These are phyloP conservation scores for Hyaloscypha variabilis DNA, from an alignment of 495 filamentous ascomycete species.

Conservation along the genomic window DNA sequence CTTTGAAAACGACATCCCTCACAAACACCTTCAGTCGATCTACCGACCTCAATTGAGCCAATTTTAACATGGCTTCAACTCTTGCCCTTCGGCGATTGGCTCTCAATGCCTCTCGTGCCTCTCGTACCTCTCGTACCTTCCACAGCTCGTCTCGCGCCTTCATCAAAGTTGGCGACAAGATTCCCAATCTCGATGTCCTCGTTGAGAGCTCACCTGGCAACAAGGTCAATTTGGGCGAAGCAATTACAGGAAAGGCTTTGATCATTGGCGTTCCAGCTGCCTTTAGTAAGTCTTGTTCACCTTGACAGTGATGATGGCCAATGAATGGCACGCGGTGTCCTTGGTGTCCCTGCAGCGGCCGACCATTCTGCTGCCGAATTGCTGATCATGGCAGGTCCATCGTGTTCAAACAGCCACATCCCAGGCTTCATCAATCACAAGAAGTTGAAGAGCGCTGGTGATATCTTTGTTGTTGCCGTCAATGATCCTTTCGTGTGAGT, in stretches of 20 bases:
- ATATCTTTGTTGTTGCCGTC: conserved; percentile 85
- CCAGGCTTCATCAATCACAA: conserved; percentile 80
- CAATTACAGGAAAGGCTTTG: conserved; percentile 68
- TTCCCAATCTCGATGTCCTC: conserved; percentile 63
- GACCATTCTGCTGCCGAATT: background rate
- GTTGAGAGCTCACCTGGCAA: conserved; percentile 71
- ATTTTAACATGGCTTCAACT: conserved; percentile 26
- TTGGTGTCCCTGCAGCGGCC: background rate
- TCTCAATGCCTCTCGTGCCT: conserved; percentile 14
- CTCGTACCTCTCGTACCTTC: conserved; percentile 42
- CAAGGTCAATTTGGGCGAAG: conserved; percentile 82
- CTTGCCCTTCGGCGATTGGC: conserved; percentile 21
- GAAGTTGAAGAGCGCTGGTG: conserved; percentile 71
- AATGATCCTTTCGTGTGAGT: conserved; percentile 96
- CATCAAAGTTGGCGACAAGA: conserved; percentile 61
- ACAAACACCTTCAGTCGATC: background rate
- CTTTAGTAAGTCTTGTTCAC: conserved; percentile 61
- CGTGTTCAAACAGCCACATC: conserved; percentile 79
- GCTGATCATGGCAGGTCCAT: conserved; percentile 44
- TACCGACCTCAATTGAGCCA: background rate
- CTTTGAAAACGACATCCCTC: background rate
- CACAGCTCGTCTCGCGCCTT: conserved; percentile 50
- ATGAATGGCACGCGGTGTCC: background rate
- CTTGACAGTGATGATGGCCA: background rate
- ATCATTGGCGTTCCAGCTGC: conserved; percentile 92